Evolutionary conservation across 805 yeast genomes (phyloP).

Genomic region (Cyberlindnera mycetangii): DNA sequence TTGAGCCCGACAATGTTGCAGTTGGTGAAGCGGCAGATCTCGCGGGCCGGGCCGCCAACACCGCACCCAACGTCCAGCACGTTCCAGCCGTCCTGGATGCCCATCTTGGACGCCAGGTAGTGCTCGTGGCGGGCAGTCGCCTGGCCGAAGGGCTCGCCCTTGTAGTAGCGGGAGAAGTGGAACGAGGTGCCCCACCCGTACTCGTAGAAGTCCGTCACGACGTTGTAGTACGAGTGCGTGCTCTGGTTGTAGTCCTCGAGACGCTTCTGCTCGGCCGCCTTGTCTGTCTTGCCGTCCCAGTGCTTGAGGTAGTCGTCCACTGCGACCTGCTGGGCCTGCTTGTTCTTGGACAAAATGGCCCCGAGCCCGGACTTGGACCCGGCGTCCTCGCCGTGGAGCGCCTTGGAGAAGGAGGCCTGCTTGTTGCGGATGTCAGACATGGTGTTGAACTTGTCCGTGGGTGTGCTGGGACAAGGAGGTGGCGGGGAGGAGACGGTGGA

Average conservation of each 20-base stretch:
- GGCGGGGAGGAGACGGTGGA: not conserved
- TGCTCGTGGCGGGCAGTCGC: slow-evolving; percentile 98
- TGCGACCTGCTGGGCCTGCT: slow-evolving; percentile 77
- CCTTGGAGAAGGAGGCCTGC: slow-evolving; percentile 67
- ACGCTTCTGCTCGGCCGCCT: slow-evolving; percentile 68
- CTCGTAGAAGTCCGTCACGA: slow-evolving; percentile 97
- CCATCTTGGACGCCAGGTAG: slow-evolving; percentile 84
- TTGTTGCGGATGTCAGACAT: slow-evolving; percentile 12
- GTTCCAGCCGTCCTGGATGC: slow-evolving; percentile 71
- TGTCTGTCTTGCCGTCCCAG: slow-evolving; percentile 90
- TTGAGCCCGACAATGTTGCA: slow-evolving; percentile 86
- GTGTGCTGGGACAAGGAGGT: not conserved
- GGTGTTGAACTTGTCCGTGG: not conserved
- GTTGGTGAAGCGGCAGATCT: slow-evolving; percentile 87
- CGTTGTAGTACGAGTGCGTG: slow-evolving; percentile 94
- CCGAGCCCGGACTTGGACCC: slow-evolving; percentile 65
- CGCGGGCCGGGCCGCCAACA: slow-evolving; percentile 99
- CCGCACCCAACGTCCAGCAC: slow-evolving; percentile 99
- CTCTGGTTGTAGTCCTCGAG: slow-evolving; percentile 83
- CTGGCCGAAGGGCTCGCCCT: slow-evolving; percentile 90
- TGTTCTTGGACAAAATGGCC: slow-evolving; percentile 76
- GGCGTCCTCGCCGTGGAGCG: slow-evolving; percentile 77
- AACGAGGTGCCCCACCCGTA: slow-evolving; percentile 99
- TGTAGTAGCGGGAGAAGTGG: slow-evolving; percentile 93
- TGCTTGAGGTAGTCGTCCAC: slow-evolving; percentile 89